Conservation (phyloP, 2,329 filamentous ascomycete species). For the Talaromyces islandicus region DNA sequence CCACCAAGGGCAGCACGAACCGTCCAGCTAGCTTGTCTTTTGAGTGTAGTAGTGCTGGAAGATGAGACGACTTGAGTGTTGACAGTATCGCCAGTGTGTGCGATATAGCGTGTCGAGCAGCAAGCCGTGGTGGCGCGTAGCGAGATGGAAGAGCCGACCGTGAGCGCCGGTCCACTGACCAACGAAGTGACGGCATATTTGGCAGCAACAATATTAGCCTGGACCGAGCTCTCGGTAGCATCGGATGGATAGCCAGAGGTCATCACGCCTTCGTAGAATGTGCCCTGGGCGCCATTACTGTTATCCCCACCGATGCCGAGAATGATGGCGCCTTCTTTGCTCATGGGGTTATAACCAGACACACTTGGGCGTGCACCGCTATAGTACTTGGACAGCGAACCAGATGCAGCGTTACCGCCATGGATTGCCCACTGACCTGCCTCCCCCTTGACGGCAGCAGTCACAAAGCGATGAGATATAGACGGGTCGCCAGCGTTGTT, state of each 20-base stretch:
- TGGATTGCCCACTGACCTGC: constrained; percentile 4
- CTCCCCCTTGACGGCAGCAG: constrained; percentile 5
- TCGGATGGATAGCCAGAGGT: constrained; percentile 7
- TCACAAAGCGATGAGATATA: constrained; percentile 4
- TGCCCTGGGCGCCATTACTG: constrained; percentile 7
- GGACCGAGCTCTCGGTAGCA: constrained; percentile 3
- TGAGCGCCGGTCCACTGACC: constrained; percentile 4
- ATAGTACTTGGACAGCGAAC: constrained; percentile 3
- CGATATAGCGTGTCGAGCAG: constrained; percentile 6
- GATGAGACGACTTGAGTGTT: constrained; percentile 8
- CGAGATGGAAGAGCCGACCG: constrained; percentile 1
- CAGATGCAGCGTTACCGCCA: constrained; percentile 5
- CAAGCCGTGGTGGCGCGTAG: constrained; percentile 3
- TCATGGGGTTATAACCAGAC: constrained; percentile 6
- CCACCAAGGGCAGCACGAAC: constrained; percentile 5
- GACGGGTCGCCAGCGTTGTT: constrained; percentile 2
- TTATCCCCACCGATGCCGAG: constrained; percentile 9
- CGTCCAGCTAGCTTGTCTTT: constrained; percentile 8
- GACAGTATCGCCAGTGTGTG: constrained; percentile 4
- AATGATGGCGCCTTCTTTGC: constrained; percentile 9
- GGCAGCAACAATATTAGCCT: constrained; percentile 7
- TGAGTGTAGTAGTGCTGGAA: background rate
- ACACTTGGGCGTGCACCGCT: constrained; percentile 1
- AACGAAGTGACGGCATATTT: constrained; percentile 4
- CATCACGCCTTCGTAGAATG: constrained; percentile 9